Conservation (phyloP, 2,329 filamentous ascomycete genomes). For the Colletotrichum liaoningense region DNA sequence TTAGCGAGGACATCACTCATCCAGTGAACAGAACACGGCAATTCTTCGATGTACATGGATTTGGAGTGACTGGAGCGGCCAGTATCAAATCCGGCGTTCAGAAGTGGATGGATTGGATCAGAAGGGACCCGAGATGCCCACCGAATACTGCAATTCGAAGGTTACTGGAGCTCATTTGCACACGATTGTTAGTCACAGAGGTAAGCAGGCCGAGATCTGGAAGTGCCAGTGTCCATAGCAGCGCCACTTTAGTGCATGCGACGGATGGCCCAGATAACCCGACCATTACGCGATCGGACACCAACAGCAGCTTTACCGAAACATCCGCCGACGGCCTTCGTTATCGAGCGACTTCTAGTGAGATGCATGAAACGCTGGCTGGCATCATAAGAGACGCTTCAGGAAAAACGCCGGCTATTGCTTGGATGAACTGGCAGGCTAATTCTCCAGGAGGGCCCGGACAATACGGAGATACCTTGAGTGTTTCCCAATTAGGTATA, state of each 20-base stretch:
- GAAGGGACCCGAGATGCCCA: not conserved
- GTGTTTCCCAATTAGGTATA: not conserved
- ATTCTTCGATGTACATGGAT: constrained; percentile 2
- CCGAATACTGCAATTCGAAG: not conserved
- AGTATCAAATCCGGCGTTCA: not conserved
- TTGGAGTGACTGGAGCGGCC: not conserved
- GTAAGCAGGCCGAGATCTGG: not conserved
- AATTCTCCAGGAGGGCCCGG: accelerated
- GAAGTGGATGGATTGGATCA: constrained; percentile 12
- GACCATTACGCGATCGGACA: not conserved
- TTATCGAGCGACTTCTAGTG: not conserved
- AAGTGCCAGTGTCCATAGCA: not conserved
- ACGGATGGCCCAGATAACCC: not conserved
- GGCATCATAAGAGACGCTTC: not conserved
- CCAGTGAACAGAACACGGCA: not conserved
- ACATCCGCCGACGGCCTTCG: too few species aligned
- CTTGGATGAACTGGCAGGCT: not conserved
- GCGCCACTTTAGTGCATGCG: not conserved
- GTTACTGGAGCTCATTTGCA: not conserved
- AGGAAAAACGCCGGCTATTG: not conserved
- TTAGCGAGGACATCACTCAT: not conserved
- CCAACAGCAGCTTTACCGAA: not conserved
- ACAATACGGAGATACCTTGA: not conserved
- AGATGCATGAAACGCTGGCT: not conserved
- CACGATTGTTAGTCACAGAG: not conserved